Base-by-base conservation (phyloP, 108 stramenopile species). In the Thalassiosira profunda region DNA sequence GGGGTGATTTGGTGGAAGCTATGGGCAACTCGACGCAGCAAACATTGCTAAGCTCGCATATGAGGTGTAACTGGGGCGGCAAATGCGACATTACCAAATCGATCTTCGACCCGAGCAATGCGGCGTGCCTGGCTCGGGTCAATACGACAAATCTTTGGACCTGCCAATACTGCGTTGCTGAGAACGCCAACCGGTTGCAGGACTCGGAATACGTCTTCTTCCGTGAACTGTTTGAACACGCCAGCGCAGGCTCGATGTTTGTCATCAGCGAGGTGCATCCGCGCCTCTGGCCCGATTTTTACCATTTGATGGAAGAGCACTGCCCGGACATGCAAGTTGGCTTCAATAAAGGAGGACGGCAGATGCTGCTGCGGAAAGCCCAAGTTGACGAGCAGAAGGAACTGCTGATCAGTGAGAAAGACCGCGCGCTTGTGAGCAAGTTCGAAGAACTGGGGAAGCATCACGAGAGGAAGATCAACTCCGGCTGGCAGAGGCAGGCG, bases 111-210 rank as follows among this genome's bases (percentile, higher is more conserved):
- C 47, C 67, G 8, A 33, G 36, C 51, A 88, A 88, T 34, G 46
- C 58, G 0, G 52, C 45, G 4, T 81, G 73, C 31, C 2, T 51
- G 8, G 37, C 36, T 3, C 14, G 23, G 2, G 24, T 85, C 7
- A 28, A 54, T 9, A 40, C 76, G 1, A 74, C 82, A 9, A 31
- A 75, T 31, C 21, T 88, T 21, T 85, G 64, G 70, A 58, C 52
- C 0, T 85, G 84, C 57, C 81, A 82, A 63, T 89, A 89, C 54
- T 84, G 83, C 45, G 75, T 89, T 41, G 84, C 85, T 9, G 88
- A 89, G 58, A 89, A 89, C 57, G 77, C 80, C 15, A 4, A 33
- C 10, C 12, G 33, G 18, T 56, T 89, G 20, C 49, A 75, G 12
- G 79, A 62, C 21, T 61, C 64, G 0, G 35, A 84, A 11, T 86